These are phyloP conservation scores for Ascochyta pisi DNA, from an alignment of 2,329 filamentous ascomycete genomes.

Conservation along the genomic window DNA sequence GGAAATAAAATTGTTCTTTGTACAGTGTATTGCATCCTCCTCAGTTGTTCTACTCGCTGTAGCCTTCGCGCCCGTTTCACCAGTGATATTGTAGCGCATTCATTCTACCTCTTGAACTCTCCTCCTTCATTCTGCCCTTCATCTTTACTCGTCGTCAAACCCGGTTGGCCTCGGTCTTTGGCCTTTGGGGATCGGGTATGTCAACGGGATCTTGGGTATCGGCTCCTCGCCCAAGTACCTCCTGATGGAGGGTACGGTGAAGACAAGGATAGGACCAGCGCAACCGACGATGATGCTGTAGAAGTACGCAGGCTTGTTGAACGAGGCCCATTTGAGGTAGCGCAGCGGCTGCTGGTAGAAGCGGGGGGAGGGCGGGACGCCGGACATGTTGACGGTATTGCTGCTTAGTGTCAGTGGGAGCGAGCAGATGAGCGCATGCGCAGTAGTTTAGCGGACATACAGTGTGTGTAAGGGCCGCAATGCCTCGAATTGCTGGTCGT, in stretches of 20 bases:
- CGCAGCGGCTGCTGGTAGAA: conserved; percentile 87
- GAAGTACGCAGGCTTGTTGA: conserved; percentile 90
- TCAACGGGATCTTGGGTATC: conserved; percentile 75
- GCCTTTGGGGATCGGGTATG: conserved; percentile 74
- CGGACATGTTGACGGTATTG: conserved; percentile 60
- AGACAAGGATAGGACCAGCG: conserved; percentile 73
- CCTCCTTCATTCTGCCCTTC: neutral
- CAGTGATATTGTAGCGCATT: conserved; percentile 5
- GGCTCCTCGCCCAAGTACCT: conserved; percentile 72
- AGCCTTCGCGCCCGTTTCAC: neutral
- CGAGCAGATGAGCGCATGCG: neutral
- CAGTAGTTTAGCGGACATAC: conserved; percentile 8
- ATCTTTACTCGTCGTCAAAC: conserved; percentile 52
- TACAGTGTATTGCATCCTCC: conserved; percentile 28
- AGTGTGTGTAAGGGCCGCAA: conserved; percentile 23
- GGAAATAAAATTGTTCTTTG: conserved; percentile 33
- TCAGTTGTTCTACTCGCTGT: neutral
- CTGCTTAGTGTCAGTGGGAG: neutral
- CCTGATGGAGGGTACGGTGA: conserved; percentile 77
- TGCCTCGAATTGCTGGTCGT: conserved; percentile 22
- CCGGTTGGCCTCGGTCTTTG: conserved; percentile 54
- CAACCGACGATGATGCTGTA: conserved; percentile 80
- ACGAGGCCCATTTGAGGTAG: conserved; percentile 86
- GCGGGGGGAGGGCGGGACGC: conserved; percentile 52
- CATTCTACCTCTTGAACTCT: neutral